Conservation (phyloP, 129 eudicot species). For the carrot (Daucus carota) region DNA sequence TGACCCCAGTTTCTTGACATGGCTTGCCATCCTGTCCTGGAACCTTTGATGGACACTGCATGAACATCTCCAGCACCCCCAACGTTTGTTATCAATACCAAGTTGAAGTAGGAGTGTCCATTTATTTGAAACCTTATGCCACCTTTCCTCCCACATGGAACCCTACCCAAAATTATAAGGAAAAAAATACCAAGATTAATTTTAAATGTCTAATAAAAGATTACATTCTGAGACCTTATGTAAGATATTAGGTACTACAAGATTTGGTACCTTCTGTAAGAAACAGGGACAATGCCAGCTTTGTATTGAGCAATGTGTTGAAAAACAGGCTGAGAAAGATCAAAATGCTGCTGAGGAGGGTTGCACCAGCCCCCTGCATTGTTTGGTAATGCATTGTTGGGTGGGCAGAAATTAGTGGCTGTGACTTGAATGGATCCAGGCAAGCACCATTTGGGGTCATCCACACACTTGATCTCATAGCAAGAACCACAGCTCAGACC, state of each 20-base stretch:
- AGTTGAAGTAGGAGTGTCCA: constrained; percentile 58
- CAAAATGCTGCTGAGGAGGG: constrained; percentile 54
- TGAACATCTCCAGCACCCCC: constrained; percentile 57
- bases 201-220: neutral
- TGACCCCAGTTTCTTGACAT: constrained; percentile 74
- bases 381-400: constrained; percentile 48
- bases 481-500: constrained; percentile 63
- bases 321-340: constrained; percentile 51
- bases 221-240: too few relatives aligned
- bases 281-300: constrained; percentile 59
- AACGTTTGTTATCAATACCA: constrained; percentile 40
- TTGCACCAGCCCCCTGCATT: constrained; percentile 54
- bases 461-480: constrained; percentile 44
- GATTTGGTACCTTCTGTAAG: constrained; percentile 37
- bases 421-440: constrained; percentile 42
- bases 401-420: constrained; percentile 61
- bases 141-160: constrained; percentile 43
- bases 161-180: too few relatives aligned
- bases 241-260: too few relatives aligned
- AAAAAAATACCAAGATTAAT: neutral
- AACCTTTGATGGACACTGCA: constrained; percentile 46
- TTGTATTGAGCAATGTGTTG: constrained; percentile 54
- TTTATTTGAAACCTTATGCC: constrained; percentile 61
- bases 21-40: constrained; percentile 45
- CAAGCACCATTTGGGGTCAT: constrained; percentile 48